phyloP scores from a whole-genome alignment of 768 basidiomycete genomes.

The Auricularia heimuer region DNA sequence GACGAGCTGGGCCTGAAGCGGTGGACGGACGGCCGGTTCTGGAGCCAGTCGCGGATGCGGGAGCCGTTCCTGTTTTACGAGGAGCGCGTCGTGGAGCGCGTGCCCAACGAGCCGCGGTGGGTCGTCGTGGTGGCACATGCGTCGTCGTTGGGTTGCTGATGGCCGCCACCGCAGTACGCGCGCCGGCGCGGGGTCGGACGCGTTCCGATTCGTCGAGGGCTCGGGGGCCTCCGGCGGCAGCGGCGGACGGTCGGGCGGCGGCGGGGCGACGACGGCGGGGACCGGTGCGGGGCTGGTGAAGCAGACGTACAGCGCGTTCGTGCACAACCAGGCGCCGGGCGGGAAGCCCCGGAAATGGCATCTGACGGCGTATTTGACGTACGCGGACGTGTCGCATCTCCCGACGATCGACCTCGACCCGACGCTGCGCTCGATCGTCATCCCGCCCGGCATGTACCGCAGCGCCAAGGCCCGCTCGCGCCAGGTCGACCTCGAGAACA shows the following conservation, averaged over 20 bases:
- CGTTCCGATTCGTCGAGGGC: slow-evolving; percentile 49
- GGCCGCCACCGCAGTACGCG: neutral
- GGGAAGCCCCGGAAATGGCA: slow-evolving; percentile 54
- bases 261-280: slow-evolving; percentile 30
- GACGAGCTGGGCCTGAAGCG: slow-evolving; percentile 55
- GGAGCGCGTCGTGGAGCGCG: slow-evolving; percentile 17
- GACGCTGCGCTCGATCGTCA: slow-evolving; percentile 31
- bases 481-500: slow-evolving; percentile 18
- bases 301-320: slow-evolving; percentile 64
- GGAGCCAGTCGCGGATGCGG: slow-evolving; percentile 60
- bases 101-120: slow-evolving; percentile 5
- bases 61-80: slow-evolving; percentile 67
- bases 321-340: slow-evolving; percentile 31
- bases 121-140: neutral
- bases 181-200: slow-evolving; percentile 22
- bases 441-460: slow-evolving; percentile 38
- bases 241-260: slow-evolving; percentile 47
- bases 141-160: neutral
- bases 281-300: slow-evolving; percentile 44
- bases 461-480: slow-evolving; percentile 35
- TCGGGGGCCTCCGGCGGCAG: slow-evolving; percentile 33
- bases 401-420: slow-evolving; percentile 40
- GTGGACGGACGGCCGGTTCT: slow-evolving; percentile 63
- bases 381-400: slow-evolving; percentile 36
- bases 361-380: slow-evolving; percentile 47